These are phyloP conservation scores for Morella rubra DNA, from an alignment of 306 rosid species.

Conservation along the genomic window DNA sequence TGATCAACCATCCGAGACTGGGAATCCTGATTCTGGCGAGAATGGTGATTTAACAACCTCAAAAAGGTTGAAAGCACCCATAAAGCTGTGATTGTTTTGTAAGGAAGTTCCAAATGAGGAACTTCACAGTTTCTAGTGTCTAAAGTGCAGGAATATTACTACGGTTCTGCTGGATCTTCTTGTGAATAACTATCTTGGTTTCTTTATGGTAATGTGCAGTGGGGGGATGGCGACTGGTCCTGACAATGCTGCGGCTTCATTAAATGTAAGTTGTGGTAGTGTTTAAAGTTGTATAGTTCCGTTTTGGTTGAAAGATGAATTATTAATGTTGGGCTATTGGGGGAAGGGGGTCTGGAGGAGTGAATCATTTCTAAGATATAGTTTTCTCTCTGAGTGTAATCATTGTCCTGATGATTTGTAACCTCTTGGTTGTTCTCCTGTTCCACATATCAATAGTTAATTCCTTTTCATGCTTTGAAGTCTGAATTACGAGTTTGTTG, in stretches of 20 bases:
- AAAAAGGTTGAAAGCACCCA: constrained; percentile 57
- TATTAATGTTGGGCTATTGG: too few relatives aligned
- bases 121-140: neutral
- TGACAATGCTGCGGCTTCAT: constrained; percentile 35
- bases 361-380: neutral
- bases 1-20: constrained; percentile 64
- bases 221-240: constrained; percentile 48
- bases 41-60: constrained; percentile 48
- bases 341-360: neutral
- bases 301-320: too few relatives aligned
- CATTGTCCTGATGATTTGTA: neutral
- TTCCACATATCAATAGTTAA: neutral
- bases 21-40: constrained; percentile 33
- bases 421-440: neutral
- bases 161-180: neutral
- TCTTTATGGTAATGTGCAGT: constrained; percentile 51
- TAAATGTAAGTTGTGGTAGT: constrained; percentile 41
- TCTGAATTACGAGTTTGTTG: neutral
- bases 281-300: too few relatives aligned
- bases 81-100: constrained; percentile 12
- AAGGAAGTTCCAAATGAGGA: constrained; percentile 8
- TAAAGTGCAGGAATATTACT: neutral
- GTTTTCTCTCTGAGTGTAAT: neutral
- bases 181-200: constrained; percentile 21
- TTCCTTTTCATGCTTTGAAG: neutral